phyloP scores from a whole-genome alignment of 2,329 filamentous ascomycete species.

The Sclerotinia trifoliorum region DNA sequence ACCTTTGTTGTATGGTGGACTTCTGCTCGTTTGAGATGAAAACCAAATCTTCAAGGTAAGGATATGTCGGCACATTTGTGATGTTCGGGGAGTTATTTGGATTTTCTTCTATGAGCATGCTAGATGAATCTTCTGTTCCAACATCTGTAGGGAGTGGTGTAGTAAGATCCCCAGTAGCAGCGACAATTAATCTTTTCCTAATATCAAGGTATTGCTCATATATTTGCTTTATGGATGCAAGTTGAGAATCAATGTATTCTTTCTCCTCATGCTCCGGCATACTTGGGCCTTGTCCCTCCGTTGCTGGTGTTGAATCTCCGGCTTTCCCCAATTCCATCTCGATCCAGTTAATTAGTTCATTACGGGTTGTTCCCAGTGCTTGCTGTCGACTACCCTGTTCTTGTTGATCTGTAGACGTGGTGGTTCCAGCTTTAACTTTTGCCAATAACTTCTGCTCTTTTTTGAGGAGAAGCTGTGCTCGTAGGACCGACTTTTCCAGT shows the following conservation, averaged over 20 bases:
- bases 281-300: constrained; percentile 28
- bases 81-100: constrained; percentile 16
- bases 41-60: constrained; percentile 56
- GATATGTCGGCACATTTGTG: constrained; percentile 45
- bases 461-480: constrained; percentile 56
- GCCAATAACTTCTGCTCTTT: constrained; percentile 56
- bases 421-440: constrained; percentile 40
- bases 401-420: neutral
- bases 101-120: neutral
- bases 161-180: constrained; percentile 24
- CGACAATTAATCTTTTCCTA: constrained; percentile 49
- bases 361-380: constrained; percentile 56
- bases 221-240: constrained; percentile 48
- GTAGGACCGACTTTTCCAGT: constrained; percentile 58
- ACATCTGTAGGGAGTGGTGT: constrained; percentile 12
- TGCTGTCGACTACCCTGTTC: constrained; percentile 39
- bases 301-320: constrained; percentile 39
- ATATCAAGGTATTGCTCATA: constrained; percentile 54
- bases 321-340: constrained; percentile 60
- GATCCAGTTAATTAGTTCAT: constrained; percentile 64
- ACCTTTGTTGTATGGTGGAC: constrained; percentile 55
- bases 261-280: constrained; percentile 27
- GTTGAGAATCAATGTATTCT: constrained; percentile 30
- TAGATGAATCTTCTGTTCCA: constrained; percentile 5
- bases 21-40: constrained; percentile 57